Evolutionary conservation across 257 asterid genomes (phyloP), one percentile per base, ranked within the genome.

Genomic region (Lithospermum erythrorhizon): DNA sequence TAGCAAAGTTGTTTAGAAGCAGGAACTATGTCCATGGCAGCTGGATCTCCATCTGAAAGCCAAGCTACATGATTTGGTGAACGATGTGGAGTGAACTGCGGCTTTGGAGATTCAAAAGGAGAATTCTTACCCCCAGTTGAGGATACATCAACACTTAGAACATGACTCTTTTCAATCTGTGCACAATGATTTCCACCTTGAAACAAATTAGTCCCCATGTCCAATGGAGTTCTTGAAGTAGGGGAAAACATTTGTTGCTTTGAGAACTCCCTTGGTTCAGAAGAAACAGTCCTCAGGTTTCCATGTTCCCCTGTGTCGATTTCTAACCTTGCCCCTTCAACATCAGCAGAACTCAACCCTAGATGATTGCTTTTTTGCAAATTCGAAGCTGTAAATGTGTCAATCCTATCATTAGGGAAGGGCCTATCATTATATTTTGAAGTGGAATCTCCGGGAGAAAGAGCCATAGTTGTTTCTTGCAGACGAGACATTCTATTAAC

Each of bases 1-100:
- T 93, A 67, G 94, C 87, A 84, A 52, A 89, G 89, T 69, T 84
- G 84, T 58, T 74, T 84, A 64, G 97, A 89, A 72, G 95, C 97
- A 25, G 83, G 83, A 81, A 71, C 87, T 66, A 89, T 75, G 73
- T 81, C 97, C 89, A 87, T 73, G 16, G 94, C 79, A 64, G 81
- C 83, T 57, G 83, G 94, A 75, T 89, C 88, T 57, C 94, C 97
- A 72, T 89, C 97, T 59, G 80, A 70, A 70, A 67, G 81, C 75
- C 87, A 76, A 63, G 64, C 52, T 52, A 71, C 73, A 57, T 81
- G 84, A 75, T 76, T 77, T 60, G 69, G 59, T 65, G 90, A 67
- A 59, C 85, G 71, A 64, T 71, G 79, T 71, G 80, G 68, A 29
- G 79, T 72, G 27, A 66, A 64, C 41, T 59, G 72, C 64, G 76